Evolutionary conservation across 1,284 basidiomycete genomes (phyloP).

Genomic region (Taiwanofungus camphoratus): DNA sequence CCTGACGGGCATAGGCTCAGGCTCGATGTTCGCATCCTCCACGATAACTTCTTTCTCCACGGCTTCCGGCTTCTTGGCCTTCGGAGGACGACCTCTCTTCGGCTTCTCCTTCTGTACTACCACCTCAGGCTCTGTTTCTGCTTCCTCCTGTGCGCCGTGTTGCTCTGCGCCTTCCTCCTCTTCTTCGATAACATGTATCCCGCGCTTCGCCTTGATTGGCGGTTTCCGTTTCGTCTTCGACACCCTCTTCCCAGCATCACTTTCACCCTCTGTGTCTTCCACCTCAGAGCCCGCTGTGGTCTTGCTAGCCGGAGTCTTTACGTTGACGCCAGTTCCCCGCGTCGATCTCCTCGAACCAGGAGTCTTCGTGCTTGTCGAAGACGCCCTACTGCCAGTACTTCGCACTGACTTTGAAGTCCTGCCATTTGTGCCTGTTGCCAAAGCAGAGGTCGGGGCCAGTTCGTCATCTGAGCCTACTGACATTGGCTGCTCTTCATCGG

Average conservation of each 20-base stretch:
- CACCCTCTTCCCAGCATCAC: constrained; percentile 22
- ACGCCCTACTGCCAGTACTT: constrained; percentile 15
- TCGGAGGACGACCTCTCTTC: constrained; percentile 21
- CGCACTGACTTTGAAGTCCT: constrained; percentile 6
- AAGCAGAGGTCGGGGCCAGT: constrained; percentile 11
- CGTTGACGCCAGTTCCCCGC: constrained; percentile 19
- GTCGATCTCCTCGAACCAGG: constrained; percentile 29
- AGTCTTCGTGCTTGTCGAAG: constrained; percentile 21
- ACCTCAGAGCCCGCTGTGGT: constrained; percentile 18
- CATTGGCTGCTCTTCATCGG: constrained; percentile 4
- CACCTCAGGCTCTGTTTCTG: constrained; percentile 14
- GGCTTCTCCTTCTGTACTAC: constrained; percentile 15
- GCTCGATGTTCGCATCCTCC: constrained; percentile 4
- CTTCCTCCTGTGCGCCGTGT: constrained; percentile 5
- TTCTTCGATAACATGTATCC: constrained; percentile 29
- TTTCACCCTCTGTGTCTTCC: constrained; percentile 24
- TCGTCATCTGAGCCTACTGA: constrained; percentile 21
- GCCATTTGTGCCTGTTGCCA: constrained; percentile 1
- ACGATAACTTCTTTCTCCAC: constrained; percentile 4
- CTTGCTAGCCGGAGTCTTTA: constrained; percentile 17
- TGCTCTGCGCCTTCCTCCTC: constrained; percentile 20
- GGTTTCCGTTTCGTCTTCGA: constrained; percentile 24
- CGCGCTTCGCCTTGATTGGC: constrained; percentile 23
- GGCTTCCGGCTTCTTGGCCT: constrained; percentile 12
- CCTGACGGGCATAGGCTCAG: constrained; percentile 4